A percentile compares a stretch with the other conserved stretches of the same genome.
Conservation (phyloP, 306 rosid species). For the Vachellia pachyceras region DNA sequence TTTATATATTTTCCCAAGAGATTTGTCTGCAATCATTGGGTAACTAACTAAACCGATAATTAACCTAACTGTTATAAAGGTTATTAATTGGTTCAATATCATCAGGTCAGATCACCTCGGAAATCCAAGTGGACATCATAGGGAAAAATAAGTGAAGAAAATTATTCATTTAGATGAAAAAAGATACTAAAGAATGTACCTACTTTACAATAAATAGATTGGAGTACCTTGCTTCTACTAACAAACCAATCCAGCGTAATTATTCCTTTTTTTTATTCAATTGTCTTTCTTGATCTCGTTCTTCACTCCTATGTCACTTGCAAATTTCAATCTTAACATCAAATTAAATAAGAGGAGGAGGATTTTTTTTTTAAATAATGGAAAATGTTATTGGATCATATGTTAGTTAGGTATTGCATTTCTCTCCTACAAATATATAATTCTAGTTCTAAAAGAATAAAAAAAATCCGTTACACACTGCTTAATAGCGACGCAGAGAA, state of each 20-base stretch:
- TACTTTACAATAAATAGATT: background rate
- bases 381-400: background rate
- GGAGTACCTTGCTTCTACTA: too few relatives aligned
- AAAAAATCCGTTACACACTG: conserved; percentile 11
- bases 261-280: background rate
- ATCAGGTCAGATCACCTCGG: background rate
- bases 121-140: background rate
- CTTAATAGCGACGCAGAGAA: conserved; percentile 59
- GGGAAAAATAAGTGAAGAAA: background rate
- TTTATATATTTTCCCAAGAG: conserved; percentile 41
- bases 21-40: conserved; percentile 58
- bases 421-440: conserved; percentile 1
- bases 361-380: background rate
- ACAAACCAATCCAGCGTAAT: background rate
- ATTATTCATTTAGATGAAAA: background rate
- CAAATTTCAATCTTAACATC: background rate
- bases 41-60: conserved; percentile 53
- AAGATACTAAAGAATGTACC: background rate
- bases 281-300: background rate
- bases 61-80: conserved; percentile 45
- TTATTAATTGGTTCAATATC: conserved; percentile 18
- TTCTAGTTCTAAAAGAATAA: background rate
- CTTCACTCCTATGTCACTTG: background rate
- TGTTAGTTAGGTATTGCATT: background rate
- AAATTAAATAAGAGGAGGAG: background rate